Conservation (phyloP, 805 yeast species). For the Candida railenensis region DNA sequence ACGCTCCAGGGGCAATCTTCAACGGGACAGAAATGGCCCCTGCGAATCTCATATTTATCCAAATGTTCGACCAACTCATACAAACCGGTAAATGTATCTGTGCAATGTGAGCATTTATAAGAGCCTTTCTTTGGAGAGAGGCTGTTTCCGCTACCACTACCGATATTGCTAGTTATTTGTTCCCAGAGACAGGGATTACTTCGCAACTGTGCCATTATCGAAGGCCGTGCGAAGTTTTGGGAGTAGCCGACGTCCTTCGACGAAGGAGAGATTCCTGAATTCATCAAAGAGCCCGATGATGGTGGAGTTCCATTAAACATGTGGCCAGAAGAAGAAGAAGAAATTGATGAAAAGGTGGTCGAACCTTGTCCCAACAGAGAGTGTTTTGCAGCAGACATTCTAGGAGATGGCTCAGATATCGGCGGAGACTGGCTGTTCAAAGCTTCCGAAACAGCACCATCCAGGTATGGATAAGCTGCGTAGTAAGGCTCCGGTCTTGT, state of each 20-base stretch:
- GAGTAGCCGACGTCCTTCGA: not conserved
- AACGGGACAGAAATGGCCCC: slow-evolving; percentile 25
- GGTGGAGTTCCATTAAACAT: not conserved
- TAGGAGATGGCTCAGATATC: slow-evolving; percentile 5
- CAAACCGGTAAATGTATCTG: slow-evolving; percentile 7
- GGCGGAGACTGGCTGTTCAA: not conserved
- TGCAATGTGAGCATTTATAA: slow-evolving; percentile 10
- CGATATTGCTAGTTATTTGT: not conserved
- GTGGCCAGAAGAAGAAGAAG: not conserved
- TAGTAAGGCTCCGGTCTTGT: not conserved
- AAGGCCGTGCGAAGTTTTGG: not conserved
- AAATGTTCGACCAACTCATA: slow-evolving; percentile 19
- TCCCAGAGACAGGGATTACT: not conserved
- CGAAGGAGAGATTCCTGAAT: not conserved
- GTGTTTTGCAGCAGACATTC: slow-evolving; percentile 10
- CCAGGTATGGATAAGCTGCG: not conserved
- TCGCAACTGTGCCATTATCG: not conserved
- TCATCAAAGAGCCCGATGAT: not conserved
- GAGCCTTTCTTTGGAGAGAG: not conserved
- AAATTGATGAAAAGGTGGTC: not conserved
- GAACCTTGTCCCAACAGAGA: slow-evolving; percentile 7
- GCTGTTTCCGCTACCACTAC: not conserved
- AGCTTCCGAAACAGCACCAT: not conserved
- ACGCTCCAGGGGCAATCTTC: slow-evolving; percentile 27
- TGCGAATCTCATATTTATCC: slow-evolving; percentile 15